Evolutionary conservation across 108 stramenopile genomes (phyloP).

Genomic region (Aurantiochytrium sp.): DNA sequence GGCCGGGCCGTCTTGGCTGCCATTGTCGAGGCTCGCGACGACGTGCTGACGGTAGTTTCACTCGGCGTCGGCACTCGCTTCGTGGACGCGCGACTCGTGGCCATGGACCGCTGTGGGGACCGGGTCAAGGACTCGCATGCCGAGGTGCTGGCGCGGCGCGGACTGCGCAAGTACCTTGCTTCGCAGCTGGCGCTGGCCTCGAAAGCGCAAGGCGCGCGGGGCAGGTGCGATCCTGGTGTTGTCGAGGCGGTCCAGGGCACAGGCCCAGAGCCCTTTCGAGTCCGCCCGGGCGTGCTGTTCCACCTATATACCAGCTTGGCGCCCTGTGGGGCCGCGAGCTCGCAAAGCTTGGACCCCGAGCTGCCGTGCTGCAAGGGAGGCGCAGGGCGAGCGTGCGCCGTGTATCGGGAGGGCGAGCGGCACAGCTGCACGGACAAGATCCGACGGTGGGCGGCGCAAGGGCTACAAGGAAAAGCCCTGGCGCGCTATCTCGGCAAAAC

Average conservation of each 20-base stretch:
- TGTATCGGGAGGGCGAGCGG: not conserved
- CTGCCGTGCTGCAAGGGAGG: not conserved
- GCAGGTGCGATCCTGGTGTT: no score
- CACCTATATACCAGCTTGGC: not conserved
- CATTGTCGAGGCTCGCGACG: not conserved
- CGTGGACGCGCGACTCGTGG: not conserved
- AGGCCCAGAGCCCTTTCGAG: not conserved
- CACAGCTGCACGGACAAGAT: constrained; percentile 23
- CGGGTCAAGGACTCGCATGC: constrained; percentile 20
- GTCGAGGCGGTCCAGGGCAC: no score
- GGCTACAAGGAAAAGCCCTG: not conserved
- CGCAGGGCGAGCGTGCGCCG: not conserved
- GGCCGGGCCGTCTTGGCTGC: not conserved
- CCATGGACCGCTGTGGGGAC: not conserved
- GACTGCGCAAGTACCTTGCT: not conserved
- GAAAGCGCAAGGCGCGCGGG: no score
- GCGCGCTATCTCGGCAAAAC: not conserved
- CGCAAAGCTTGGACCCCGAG: not conserved
- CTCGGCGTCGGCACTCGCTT: constrained; percentile 5
- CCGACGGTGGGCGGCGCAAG: not conserved
- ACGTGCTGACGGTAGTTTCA: not conserved
- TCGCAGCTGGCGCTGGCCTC: not conserved
- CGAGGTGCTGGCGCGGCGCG: not conserved
- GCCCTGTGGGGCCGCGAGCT: constrained; percentile 17
- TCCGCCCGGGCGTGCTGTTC: not conserved